Evolutionary conservation across 2,329 filamentous ascomycete species (phyloP).

Genomic region (Cadophora sp.): DNA sequence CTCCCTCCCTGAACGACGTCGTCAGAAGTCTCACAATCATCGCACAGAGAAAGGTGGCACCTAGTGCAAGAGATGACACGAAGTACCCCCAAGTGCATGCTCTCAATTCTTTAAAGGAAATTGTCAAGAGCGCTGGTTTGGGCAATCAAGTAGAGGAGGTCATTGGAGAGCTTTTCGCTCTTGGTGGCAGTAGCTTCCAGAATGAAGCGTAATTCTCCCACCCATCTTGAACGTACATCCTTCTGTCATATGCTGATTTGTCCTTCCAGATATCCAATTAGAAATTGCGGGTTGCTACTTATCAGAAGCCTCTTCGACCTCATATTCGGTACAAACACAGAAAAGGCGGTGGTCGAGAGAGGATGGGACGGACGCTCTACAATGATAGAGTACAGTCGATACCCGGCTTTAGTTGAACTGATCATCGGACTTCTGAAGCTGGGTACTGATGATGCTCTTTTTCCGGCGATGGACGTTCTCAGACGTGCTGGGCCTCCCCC

Average conservation of each 20-base stretch:
- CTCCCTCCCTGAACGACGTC: conserved; percentile 67
- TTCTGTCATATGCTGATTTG: neutral
- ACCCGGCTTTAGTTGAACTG: conserved; percentile 68
- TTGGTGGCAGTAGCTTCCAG: conserved; percentile 81
- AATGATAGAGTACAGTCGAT: conserved; percentile 73
- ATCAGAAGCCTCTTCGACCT: conserved; percentile 84
- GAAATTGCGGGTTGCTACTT: conserved; percentile 90
- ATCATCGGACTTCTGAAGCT: conserved; percentile 66
- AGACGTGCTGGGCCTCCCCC: conserved; percentile 73
- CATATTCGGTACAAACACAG: conserved; percentile 78
- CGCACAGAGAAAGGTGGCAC: conserved; percentile 58
- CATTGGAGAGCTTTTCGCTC: conserved; percentile 73
- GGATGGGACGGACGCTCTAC: conserved; percentile 70
- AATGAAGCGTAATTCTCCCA: conserved; percentile 72
- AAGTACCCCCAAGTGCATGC: conserved; percentile 92
- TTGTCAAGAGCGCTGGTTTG: conserved; percentile 84
- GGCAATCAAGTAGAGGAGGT: conserved; percentile 75
- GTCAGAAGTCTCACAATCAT: conserved; percentile 68
- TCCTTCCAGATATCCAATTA: conserved; percentile 80
- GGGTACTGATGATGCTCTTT: conserved; percentile 71
- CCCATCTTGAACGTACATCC: conserved; percentile 59
- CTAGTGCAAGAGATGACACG: conserved; percentile 61
- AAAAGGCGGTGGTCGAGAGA: conserved; percentile 64
- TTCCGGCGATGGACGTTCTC: conserved; percentile 83
- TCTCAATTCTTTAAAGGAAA: conserved; percentile 89